These are phyloP conservation scores for Wickerhamiella spandovensis DNA, from an alignment of 805 yeast species.

Conservation along the genomic window DNA sequence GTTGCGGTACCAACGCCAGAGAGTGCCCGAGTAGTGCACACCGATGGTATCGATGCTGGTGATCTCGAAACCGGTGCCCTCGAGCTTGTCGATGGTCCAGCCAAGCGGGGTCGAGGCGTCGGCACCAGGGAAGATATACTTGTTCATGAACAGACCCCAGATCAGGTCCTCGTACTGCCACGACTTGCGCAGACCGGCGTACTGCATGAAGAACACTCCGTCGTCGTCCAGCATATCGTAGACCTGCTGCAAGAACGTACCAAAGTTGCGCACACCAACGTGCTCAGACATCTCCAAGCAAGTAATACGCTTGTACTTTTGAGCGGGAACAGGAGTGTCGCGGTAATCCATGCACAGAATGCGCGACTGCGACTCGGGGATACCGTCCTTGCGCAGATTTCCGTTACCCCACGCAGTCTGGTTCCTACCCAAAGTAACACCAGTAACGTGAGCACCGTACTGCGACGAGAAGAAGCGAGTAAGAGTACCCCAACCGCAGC, in stretches of 20 bases:
- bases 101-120: conserved; percentile 91
- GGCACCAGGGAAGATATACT: conserved; percentile 93
- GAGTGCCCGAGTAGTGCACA: conserved; percentile 80
- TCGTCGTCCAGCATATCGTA: conserved; percentile 83
- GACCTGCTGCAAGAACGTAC: conserved; percentile 63
- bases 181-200: conserved; percentile 77
- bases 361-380: conserved; percentile 52
- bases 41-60: conserved; percentile 79
- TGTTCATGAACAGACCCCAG: conserved; percentile 95
- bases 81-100: conserved; percentile 63
- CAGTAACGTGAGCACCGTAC: conserved; percentile 78
- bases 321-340: conserved; percentile 66
- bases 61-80: conserved; percentile 76
- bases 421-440: conserved; percentile 78
- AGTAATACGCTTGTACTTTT: conserved; percentile 69
- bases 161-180: conserved; percentile 92
- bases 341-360: conserved; percentile 80
- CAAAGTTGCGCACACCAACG: conserved; percentile 79
- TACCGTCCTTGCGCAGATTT: conserved; percentile 54
- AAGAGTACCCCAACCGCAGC: conserved; percentile 95
- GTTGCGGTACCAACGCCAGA: conserved; percentile 91
- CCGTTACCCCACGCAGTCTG: conserved; percentile 84
- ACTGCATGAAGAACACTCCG: conserved; percentile 75
- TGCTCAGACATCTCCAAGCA: conserved; percentile 95
- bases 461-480: conserved; percentile 71